phyloP scores from a whole-genome alignment of 352 stramenopile genomes.

The Phytophthora palmivora region DNA sequence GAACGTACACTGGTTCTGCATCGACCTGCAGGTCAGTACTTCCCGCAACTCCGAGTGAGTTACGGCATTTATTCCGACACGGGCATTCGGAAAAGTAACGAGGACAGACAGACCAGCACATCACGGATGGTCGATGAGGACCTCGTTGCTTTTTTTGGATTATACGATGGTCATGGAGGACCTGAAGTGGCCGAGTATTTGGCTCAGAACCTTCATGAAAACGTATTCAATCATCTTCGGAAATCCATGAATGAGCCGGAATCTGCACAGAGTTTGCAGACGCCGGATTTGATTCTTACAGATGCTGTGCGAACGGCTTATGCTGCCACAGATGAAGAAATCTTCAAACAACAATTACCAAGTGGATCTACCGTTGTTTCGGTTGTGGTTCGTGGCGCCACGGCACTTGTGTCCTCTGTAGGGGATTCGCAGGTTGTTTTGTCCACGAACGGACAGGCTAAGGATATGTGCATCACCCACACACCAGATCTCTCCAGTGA shows the following conservation, averaged over 20 bases:
- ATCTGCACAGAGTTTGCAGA: conserved; percentile 29
- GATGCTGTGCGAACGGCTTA: conserved; percentile 57
- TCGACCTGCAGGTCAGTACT: conserved; percentile 57
- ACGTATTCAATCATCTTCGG: conserved; percentile 62
- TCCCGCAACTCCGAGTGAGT: conserved; percentile 58
- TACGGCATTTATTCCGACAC: conserved; percentile 82
- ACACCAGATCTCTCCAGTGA: conserved; percentile 74
- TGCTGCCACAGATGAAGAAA: conserved; percentile 68
- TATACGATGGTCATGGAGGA: conserved; percentile 87
- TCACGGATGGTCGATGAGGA: conserved; percentile 63
- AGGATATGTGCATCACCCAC: conserved; percentile 71
- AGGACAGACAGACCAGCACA: conserved; percentile 69
- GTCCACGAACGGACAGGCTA: conserved; percentile 62
- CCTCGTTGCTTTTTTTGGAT: conserved; percentile 79
- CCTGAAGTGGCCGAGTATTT: conserved; percentile 74
- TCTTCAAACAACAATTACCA: conserved; percentile 74
- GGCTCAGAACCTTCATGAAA: conserved; percentile 59
- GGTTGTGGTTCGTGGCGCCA: conserved; percentile 60
- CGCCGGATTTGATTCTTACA: conserved; percentile 31
- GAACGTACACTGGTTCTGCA: conserved; percentile 71
- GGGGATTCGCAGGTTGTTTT: conserved; percentile 86
- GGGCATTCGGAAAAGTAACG: conserved; percentile 76
- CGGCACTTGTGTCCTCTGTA: conserved; percentile 69
- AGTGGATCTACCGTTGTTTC: conserved; percentile 79
- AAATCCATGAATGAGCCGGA: conserved; percentile 36